Conservation (phyloP, 2,329 filamentous ascomycete genomes). For the Neoscytalidium dimidiatum region DNA sequence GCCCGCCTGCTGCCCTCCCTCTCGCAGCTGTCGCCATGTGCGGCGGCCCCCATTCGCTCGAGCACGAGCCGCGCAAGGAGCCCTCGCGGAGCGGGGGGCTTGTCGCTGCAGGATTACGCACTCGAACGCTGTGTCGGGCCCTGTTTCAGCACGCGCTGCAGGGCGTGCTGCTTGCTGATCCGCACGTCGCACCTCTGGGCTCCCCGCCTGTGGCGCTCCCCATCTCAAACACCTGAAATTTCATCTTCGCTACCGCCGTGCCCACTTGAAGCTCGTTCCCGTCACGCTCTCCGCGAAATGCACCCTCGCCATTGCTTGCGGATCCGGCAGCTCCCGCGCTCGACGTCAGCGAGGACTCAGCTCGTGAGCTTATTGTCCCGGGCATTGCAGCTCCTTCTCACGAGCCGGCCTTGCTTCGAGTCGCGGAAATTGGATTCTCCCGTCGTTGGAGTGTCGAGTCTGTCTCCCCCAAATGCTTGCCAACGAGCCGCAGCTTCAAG, state of each 20-base stretch:
- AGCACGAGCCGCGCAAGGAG: neutral
- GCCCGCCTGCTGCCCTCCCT: neutral
- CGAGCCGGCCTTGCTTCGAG: neutral
- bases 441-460: neutral
- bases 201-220: slow-evolving; percentile 3
- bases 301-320: neutral
- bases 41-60: neutral
- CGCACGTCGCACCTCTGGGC: neutral
- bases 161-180: slow-evolving; percentile 5
- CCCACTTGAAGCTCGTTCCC: neutral
- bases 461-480: neutral
- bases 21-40: neutral
- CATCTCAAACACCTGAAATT: neutral
- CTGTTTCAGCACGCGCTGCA: slow-evolving; percentile 16
- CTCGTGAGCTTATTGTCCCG: neutral
- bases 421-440: neutral
- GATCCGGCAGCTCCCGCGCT: neutral
- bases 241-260: neutral
- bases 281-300: neutral
- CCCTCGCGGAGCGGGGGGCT: neutral
- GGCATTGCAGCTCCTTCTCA: neutral
- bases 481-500: neutral
- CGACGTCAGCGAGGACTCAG: neutral
- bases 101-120: slow-evolving; percentile 13
- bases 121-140: slow-evolving; percentile 6